These are phyloP conservation scores for Angomonas desouzai DNA, from an alignment of 208 protist genomes.

Conservation along the genomic window DNA sequence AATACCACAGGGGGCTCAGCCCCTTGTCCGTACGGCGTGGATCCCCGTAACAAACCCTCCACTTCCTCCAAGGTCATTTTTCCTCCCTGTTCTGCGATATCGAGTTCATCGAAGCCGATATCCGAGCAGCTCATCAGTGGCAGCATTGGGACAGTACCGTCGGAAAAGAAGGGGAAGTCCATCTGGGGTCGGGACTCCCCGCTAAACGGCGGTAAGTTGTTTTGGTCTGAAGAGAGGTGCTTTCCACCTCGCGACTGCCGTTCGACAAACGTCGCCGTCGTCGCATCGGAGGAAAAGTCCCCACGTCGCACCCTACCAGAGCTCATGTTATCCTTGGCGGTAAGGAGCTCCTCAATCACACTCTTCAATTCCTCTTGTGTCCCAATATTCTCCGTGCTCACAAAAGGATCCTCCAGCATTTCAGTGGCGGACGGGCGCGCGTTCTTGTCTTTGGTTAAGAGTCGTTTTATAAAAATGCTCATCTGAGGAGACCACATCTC, in stretches of 20 bases:
- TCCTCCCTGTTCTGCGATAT: conserved; percentile 11
- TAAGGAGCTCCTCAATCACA: conserved; percentile 54
- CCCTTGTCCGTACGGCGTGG: background rate
- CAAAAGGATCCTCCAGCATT: conserved; percentile 84
- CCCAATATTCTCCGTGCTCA: conserved; percentile 45
- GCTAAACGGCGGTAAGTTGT: conserved; percentile 5
- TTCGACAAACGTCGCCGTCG: conserved; percentile 51
- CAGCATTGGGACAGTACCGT: conserved; percentile 35
- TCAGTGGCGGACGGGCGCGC: conserved; percentile 53
- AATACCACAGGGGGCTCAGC: background rate
- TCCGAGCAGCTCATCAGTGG: conserved; percentile 67
- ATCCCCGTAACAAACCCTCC: conserved; percentile 4
- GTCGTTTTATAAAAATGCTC: conserved; percentile 72
- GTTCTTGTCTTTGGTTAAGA: conserved; percentile 78
- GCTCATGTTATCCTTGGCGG: conserved; percentile 17
- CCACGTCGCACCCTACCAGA: conserved; percentile 25
- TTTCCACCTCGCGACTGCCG: conserved; percentile 16
- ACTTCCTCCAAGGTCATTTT: conserved; percentile 16
- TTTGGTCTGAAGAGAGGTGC: conserved; percentile 2
- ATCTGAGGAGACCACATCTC: conserved; percentile 88
- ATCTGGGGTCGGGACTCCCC: conserved; percentile 10
- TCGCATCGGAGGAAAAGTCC: conserved; percentile 30
- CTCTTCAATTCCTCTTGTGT: conserved; percentile 59
- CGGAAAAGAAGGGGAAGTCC: conserved; percentile 18
- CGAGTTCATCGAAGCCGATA: conserved; percentile 68